These are phyloP conservation scores for Trichophyton verrucosum DNA, from an alignment of 2,329 filamentous ascomycete genomes.

Conservation along the genomic window DNA sequence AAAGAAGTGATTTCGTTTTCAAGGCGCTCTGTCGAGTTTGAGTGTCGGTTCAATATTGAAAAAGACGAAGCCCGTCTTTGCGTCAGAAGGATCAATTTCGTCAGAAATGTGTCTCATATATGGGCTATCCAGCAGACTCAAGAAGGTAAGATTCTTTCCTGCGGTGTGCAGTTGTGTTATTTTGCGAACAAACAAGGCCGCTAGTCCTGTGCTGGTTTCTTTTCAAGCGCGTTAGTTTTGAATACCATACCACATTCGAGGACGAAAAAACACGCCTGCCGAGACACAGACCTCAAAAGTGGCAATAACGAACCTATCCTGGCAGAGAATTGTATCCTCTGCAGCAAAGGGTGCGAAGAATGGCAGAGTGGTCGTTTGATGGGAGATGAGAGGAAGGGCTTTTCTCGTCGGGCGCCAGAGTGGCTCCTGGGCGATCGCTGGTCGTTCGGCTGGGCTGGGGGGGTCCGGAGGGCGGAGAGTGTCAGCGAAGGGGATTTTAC, in stretches of 20 bases:
- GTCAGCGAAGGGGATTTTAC: neutral
- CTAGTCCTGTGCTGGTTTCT: neutral
- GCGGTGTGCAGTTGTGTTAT: neutral
- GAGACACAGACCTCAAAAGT: neutral
- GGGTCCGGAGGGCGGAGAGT: conserved; percentile 2
- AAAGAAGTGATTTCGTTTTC: neutral
- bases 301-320: neutral
- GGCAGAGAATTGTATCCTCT: neutral
- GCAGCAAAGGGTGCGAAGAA: neutral
- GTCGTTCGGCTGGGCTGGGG: conserved; percentile 1
- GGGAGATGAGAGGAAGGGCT: neutral
- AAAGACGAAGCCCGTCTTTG: neutral
- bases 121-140: neutral
- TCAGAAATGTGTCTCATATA: neutral
- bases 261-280: neutral
- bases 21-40: neutral
- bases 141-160: neutral
- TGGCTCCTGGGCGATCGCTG: conserved; percentile 4
- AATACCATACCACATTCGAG: neutral
- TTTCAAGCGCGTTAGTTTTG: conserved; percentile 3
- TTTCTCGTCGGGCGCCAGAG: conserved; percentile 2
- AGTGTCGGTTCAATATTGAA: neutral
- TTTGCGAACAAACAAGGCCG: neutral
- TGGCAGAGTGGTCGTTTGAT: neutral
- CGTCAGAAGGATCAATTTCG: neutral